Conservation (phyloP, 768 basidiomycete species). For the Mycena galopus region DNA sequence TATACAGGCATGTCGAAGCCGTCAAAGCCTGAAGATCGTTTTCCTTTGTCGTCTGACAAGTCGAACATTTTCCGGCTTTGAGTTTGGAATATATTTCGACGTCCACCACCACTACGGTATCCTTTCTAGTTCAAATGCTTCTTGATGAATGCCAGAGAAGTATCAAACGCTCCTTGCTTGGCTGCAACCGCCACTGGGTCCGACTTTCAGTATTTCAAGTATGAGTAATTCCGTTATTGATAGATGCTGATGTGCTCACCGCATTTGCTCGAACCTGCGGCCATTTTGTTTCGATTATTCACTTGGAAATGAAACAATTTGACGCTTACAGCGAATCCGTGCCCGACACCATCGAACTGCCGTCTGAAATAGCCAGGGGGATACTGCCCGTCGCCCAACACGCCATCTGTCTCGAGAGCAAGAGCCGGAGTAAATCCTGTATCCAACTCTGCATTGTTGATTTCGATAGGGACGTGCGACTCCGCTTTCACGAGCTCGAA, state of each 20-base stretch:
- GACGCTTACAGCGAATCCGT: slow-evolving; percentile 36
- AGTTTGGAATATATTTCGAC: no score
- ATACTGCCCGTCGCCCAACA: slow-evolving; percentile 30
- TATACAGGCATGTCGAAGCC: no score
- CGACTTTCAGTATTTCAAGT: slow-evolving; percentile 4
- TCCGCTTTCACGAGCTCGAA: slow-evolving; percentile 33
- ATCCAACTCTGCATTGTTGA: slow-evolving; percentile 39
- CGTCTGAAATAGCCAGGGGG: slow-evolving; percentile 32
- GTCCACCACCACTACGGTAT: no score
- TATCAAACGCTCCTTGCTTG: slow-evolving; percentile 36
- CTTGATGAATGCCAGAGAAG: slow-evolving; percentile 31
- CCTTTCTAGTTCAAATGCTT: slow-evolving; percentile 30
- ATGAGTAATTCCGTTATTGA: background rate
- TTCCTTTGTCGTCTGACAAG: no score
- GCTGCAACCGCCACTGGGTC: slow-evolving; percentile 37
- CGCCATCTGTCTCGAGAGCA: slow-evolving; percentile 32
- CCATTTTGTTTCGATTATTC: background rate
- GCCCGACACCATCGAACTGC: slow-evolving; percentile 34
- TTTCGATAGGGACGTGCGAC: slow-evolving; percentile 33
- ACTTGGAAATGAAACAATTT: background rate
- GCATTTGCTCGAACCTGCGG: slow-evolving; percentile 34
- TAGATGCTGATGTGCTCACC: slow-evolving; percentile 4
- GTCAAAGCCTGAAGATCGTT: no score
- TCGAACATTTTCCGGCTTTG: no score
- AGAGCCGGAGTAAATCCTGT: slow-evolving; percentile 34